Evolutionary conservation across 176 grass and related monocot genomes (phyloP).

Genomic region (Musa beccarii): DNA sequence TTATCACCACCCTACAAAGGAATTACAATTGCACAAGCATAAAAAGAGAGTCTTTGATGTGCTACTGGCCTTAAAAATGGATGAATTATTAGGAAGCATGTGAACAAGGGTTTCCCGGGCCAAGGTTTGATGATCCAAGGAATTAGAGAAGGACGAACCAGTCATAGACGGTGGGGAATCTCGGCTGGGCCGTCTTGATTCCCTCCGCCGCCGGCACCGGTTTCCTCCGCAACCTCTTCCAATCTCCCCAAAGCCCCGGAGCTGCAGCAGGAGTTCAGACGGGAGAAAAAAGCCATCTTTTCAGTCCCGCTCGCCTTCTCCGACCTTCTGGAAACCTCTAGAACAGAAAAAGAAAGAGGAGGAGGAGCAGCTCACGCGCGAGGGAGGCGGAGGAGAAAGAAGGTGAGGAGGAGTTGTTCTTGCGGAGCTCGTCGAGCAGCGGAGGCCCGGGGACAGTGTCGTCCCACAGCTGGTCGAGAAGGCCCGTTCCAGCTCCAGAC

Average conservation of each 20-base stretch:
- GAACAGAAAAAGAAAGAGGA: neutral
- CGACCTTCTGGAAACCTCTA: neutral
- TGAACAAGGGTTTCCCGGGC: neutral
- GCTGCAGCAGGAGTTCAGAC: neutral
- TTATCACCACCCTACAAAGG: conserved; percentile 15
- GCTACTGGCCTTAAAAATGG: neutral
- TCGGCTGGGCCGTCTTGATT: neutral
- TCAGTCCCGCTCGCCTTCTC: neutral
- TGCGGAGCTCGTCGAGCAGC: conserved; percentile 13
- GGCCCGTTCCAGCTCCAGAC: neutral
- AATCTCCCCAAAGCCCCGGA: conserved; percentile 1
- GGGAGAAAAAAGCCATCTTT: neutral
- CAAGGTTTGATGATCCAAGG: neutral
- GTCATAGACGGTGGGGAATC: conserved; percentile 12
- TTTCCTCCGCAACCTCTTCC: conserved; percentile 1
- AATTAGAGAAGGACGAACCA: neutral
- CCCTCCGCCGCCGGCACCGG: neutral
- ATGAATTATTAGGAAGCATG: neutral
- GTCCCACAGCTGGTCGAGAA: conserved; percentile 22
- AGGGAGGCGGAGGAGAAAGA: neutral
- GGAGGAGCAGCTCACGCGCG: neutral
- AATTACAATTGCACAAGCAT: neutral
- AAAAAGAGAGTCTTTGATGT: neutral
- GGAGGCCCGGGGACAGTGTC: conserved; percentile 18
- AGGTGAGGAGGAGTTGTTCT: conserved; percentile 10